Conservation (phyloP, 169 alveolate genomes). For the Cryptosporidium bovis region DNA sequence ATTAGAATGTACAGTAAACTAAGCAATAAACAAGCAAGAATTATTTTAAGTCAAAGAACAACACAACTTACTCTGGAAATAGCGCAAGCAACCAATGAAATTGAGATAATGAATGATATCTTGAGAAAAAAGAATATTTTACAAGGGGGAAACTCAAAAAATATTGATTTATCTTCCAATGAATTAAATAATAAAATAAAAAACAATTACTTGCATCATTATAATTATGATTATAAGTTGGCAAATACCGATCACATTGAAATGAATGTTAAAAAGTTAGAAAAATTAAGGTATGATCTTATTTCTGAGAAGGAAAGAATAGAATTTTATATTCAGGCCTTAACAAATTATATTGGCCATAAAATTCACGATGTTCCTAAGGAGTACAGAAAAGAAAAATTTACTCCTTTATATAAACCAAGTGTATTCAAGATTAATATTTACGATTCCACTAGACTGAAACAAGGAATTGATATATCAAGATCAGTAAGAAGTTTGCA, state of each 20-base stretch:
- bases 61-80: conserved; percentile 41
- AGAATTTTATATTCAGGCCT: background rate
- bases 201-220: conserved; percentile 28
- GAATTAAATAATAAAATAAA: background rate
- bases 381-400: background rate
- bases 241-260: conserved; percentile 24
- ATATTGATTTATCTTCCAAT: background rate
- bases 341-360: conserved; percentile 26
- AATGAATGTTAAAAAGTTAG: conserved; percentile 25
- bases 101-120: conserved; percentile 63
- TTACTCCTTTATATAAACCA: conserved; percentile 48
- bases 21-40: conserved; percentile 64
- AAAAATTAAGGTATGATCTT: conserved; percentile 34
- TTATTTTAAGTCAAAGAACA: conserved; percentile 20
- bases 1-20: conserved; percentile 38
- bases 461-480: conserved; percentile 8
- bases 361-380: conserved; percentile 55
- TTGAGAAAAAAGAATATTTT: conserved; percentile 1
- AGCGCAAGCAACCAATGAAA: conserved; percentile 68
- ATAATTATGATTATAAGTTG: conserved; percentile 36
- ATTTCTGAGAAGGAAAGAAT: conserved; percentile 43
- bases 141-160: background rate
- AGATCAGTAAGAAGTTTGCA: conserved; percentile 25
- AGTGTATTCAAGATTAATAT: conserved; percentile 26
- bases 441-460: conserved; percentile 5